Evolutionary conservation across 495 filamentous ascomycete genomes (phyloP), one percentile per base, ranked within the genome.

Genomic region (Annulohypoxylon nitens): DNA sequence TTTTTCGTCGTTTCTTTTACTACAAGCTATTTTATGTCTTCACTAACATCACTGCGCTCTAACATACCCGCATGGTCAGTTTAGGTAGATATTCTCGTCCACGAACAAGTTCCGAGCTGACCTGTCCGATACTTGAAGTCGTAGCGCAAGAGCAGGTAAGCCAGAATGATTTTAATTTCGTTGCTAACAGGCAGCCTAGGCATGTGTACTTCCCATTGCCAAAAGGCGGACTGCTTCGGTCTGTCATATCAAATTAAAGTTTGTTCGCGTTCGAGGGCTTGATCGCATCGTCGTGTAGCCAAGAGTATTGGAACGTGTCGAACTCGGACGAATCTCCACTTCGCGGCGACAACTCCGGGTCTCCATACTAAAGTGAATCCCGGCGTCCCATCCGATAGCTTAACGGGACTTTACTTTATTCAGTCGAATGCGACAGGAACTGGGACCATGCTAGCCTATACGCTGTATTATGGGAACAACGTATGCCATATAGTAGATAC

Each of bases 311-410:
- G 34, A 58, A 58, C 12, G 11, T 11, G 16, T 58, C 54, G 11
- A 58, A 58, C 3, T n/a, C 20, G 3, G 33, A 5, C 4, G 54
- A 30, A 20, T 58, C 33, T 6, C 41, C 41, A n/a, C 41, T n/a
- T 3, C 41, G 14, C 2, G 41, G 47, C 18, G 8, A n/a, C n/a
- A n/a, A n/a, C n/a, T n/a, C n/a, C n/a, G n/a, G n/a, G n/a, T n/a
- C n/a, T n/a, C n/a, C n/a, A n/a, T n/a, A n/a, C n/a, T n/a, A n/a
- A n/a, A n/a, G n/a, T n/a, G n/a, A n/a, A n/a, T n/a, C n/a, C n/a
- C n/a, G n/a, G n/a, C 8, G 34, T 58, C 9, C 54, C 54, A 10
- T 58, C 54, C 6, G 54, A 39, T 2, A 58, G 54, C 54, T 37
- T 26, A 7, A 58, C 14, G 30, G 54, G 54, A 16, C 10, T 16